Evolutionary conservation across 257 asterid species (phyloP).

Genomic region (Coffea canephora): DNA sequence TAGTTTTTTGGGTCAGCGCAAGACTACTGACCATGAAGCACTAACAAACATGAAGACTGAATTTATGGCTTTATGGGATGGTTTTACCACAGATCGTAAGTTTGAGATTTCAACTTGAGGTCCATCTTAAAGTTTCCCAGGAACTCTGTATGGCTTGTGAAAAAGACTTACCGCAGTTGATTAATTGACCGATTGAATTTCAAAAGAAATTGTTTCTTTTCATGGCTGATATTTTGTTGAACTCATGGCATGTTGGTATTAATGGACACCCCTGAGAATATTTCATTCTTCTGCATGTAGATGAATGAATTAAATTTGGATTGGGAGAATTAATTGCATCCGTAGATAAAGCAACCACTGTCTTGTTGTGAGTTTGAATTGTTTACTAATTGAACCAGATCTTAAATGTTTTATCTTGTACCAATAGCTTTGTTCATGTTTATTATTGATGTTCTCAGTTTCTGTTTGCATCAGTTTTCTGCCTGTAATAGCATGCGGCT

Average conservation of each 20-base stretch:
- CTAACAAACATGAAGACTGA: constrained; percentile 90
- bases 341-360: not conserved
- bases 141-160: not conserved
- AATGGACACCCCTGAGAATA: not conserved
- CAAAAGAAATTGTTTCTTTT: not conserved
- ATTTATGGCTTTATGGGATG: constrained; percentile 99
- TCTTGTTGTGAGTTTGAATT: not conserved
- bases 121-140: not conserved
- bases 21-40: constrained; percentile 80
- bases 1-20: constrained; percentile 94
- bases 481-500: constrained; percentile 17
- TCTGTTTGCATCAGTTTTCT: not conserved
- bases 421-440: not conserved
- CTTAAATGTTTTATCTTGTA: too few relatives aligned
- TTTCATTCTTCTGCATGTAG: not conserved
- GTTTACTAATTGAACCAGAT: not conserved
- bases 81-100: constrained; percentile 93
- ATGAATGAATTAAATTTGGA: not conserved
- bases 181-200: not conserved
- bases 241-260: not conserved
- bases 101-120: constrained; percentile 5
- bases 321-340: not conserved
- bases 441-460: too few relatives aligned
- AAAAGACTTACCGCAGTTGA: not conserved
- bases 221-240: not conserved